Evolutionary conservation across 495 filamentous ascomycete genomes (phyloP), one percentile per base, ranked within the genome.

Genomic region (Podospora pseudopauciseta): DNA sequence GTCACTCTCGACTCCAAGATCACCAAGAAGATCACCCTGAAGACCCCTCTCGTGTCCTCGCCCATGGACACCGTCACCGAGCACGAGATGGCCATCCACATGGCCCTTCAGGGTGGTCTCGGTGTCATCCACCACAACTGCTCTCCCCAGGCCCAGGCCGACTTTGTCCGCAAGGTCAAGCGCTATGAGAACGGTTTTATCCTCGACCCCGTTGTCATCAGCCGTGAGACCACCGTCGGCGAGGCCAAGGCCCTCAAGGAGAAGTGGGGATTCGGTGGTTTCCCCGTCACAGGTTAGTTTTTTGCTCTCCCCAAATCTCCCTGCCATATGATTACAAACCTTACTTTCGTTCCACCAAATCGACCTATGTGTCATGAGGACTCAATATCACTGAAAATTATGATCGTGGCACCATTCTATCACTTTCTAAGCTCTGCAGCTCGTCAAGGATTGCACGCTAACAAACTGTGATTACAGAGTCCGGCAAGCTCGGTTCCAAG

Each of bases 291-390:
- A 83, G 94, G 95, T 98, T 83, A 86, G 95, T 86, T 65, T 63
- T 16, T 68, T 70, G 70, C 66, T 60, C 65, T 49, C 5, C 32
- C 59, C n/a, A 49, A 70, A 66, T 73, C 57, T 64, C 61, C 64
- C 64, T 67, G 55, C 61, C 76, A 72, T 73, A 96, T 96, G 92
- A 93, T 87, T 86, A 86, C 77, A 86, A 84, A 80, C 78, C 90
- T 97, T 97, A 99, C 95, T 99, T 99, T 99, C 95, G 96, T 98
- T 99, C 96, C 92, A 92, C 96, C 93, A 92, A 84, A 90, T 90
- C 88, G 91, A 87, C 85, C 85, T 86, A 86, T 89, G 89, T 86
- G 91, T 89, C 81, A 81, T 97, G 93, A 85, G 92, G 92, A 94
- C 78, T 86, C 81, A 84, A 77, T 69, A 73, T 68, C 76, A 78